phyloP scores from a whole-genome alignment of 768 basidiomycete species.

The Lyophyllum semitale region DNA sequence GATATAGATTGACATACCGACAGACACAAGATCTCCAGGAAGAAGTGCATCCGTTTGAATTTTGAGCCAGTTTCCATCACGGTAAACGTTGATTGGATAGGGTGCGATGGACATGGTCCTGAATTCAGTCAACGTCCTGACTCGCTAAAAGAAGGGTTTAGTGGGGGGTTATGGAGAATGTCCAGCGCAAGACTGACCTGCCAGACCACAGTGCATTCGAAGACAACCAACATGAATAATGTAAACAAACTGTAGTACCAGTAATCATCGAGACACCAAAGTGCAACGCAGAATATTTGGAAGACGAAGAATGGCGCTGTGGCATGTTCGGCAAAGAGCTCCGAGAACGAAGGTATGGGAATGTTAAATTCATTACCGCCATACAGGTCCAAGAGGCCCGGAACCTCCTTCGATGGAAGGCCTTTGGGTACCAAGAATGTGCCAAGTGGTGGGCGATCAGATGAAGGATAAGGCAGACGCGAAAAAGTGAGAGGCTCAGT shows the following conservation, averaged over 20 bases:
- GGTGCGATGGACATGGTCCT: slow-evolving; percentile 95
- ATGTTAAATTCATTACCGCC: slow-evolving; percentile 97
- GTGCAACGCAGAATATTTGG: slow-evolving; percentile 94
- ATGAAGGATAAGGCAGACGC: no score
- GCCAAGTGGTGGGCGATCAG: slow-evolving; percentile 71
- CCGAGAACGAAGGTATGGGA: slow-evolving; percentile 91
- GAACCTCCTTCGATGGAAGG: slow-evolving; percentile 49
- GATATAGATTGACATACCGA: slow-evolving; percentile 40
- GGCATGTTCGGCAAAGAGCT: slow-evolving; percentile 93
- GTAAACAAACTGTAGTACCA: slow-evolving; percentile 99
- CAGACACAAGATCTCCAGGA: slow-evolving; percentile 89
- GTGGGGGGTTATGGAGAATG: background rate
- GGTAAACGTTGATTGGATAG: slow-evolving; percentile 80
- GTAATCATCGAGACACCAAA: slow-evolving; percentile 98
- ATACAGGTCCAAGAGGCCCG: slow-evolving; percentile 64
- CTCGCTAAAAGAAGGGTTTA: slow-evolving; percentile 55
- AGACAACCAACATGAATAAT: slow-evolving; percentile 96
- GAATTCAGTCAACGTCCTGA: slow-evolving; percentile 92
- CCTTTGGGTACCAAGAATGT: slow-evolving; percentile 65
- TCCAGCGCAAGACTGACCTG: slow-evolving; percentile 60
- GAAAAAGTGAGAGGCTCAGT: slow-evolving; percentile 50
- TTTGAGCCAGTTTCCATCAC: slow-evolving; percentile 80
- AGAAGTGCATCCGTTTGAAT: slow-evolving; percentile 85
- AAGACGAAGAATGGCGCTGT: slow-evolving; percentile 99
- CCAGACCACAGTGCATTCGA: slow-evolving; percentile 98